These are phyloP conservation scores for Buddleja alternifolia DNA, from an alignment of 257 asterid species.

Conservation along the genomic window DNA sequence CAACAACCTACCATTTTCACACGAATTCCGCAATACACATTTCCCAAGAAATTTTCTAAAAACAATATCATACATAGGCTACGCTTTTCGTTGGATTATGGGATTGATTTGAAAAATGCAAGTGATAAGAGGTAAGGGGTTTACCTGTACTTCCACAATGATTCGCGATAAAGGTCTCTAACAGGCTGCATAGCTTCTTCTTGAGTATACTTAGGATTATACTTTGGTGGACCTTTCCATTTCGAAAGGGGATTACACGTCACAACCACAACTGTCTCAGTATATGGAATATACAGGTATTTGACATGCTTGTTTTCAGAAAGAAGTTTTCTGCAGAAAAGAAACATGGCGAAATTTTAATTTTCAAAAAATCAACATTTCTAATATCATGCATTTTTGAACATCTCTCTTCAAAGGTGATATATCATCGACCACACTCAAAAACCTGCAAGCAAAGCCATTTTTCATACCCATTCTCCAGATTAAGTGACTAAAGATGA, in stretches of 20 bases:
- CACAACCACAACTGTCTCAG: constrained; percentile 88
- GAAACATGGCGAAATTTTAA: constrained; percentile 7
- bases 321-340: constrained; percentile 71
- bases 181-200: constrained; percentile 83
- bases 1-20: too few species aligned
- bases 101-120: neutral
- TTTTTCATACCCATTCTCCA: neutral
- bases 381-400: constrained; percentile 1
- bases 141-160: constrained; percentile 69
- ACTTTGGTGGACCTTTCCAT: constrained; percentile 75
- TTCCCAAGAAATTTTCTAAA: too few species aligned
- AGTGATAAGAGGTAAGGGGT: constrained; percentile 16
- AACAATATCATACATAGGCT: too few species aligned
- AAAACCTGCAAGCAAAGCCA: neutral
- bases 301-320: constrained; percentile 95
- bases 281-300: constrained; percentile 87
- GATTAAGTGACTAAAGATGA: neutral
- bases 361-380: constrained; percentile 13
- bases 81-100: neutral
- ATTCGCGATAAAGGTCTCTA: constrained; percentile 72
- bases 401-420: neutral
- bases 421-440: too few species aligned
- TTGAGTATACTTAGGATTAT: constrained; percentile 61
- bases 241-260: constrained; percentile 86
- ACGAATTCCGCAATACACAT: too few species aligned